These are phyloP conservation scores for Torrubiella hemipterigena DNA, from an alignment of 2,329 filamentous ascomycete genomes.

Conservation along the genomic window DNA sequence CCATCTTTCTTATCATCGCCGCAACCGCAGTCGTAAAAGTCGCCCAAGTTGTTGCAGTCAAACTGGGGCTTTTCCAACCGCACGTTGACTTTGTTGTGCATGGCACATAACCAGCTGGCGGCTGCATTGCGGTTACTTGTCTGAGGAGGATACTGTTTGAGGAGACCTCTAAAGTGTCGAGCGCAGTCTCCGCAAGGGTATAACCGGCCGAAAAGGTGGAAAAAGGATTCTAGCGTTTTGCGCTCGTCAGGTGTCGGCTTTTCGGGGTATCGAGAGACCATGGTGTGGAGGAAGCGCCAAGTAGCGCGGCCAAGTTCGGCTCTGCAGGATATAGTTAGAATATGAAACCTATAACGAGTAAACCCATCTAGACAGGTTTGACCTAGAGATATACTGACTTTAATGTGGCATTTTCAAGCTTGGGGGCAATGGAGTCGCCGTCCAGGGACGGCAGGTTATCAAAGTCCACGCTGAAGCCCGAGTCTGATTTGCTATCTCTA, in stretches of 20 bases:
- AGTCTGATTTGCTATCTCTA: slow-evolving; percentile 10
- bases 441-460: slow-evolving; percentile 36
- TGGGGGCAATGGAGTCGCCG: slow-evolving; percentile 65
- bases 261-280: slow-evolving; percentile 58
- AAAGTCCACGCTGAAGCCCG: slow-evolving; percentile 25
- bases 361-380: no score
- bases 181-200: slow-evolving; percentile 63
- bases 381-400: slow-evolving; percentile 41
- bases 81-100: slow-evolving; percentile 57
- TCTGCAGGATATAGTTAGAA: slow-evolving; percentile 18
- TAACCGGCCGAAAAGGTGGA: slow-evolving; percentile 54
- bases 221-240: slow-evolving; percentile 50
- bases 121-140: slow-evolving; percentile 50
- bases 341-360: no score
- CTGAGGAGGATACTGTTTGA: slow-evolving; percentile 53
- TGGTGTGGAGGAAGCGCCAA: slow-evolving; percentile 61
- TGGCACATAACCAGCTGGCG: slow-evolving; percentile 56
- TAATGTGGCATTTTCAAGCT: slow-evolving; percentile 69
- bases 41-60: slow-evolving; percentile 55
- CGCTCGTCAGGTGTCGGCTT: slow-evolving; percentile 50
- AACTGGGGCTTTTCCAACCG: slow-evolving; percentile 49
- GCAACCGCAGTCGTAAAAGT: slow-evolving; percentile 62
- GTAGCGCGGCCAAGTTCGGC: slow-evolving; percentile 55
- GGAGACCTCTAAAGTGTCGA: slow-evolving; percentile 50
- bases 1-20: slow-evolving; percentile 47